Conservation (phyloP, 805 yeast genomes). For the Metschnikowia orientalis region DNA sequence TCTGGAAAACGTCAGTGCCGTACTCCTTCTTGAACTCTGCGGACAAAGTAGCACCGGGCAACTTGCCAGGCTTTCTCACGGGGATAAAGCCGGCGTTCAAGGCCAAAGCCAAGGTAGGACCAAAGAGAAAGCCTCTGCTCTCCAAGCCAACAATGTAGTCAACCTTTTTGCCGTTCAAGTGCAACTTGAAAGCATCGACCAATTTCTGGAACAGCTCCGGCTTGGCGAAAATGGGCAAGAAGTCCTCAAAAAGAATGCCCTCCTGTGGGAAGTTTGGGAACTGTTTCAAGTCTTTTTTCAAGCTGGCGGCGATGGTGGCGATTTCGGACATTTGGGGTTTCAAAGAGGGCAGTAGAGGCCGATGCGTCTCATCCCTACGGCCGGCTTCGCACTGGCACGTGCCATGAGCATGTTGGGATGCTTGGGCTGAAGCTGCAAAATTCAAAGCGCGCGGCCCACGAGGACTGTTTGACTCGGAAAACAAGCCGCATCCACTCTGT, state of each 20-base stretch:
- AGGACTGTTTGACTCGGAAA: too few relatives aligned
- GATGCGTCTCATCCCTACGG: too few relatives aligned
- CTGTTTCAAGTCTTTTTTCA: slow-evolving; percentile 45
- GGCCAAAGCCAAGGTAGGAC: slow-evolving; percentile 90
- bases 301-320: slow-evolving; percentile 32
- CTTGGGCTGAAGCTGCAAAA: too few relatives aligned
- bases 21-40: slow-evolving; percentile 87
- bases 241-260: slow-evolving; percentile 94
- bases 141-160: slow-evolving; percentile 93
- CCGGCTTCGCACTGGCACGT: too few relatives aligned
- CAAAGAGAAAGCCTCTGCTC: slow-evolving; percentile 94
- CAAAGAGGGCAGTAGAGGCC: too few relatives aligned
- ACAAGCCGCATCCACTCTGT: too few relatives aligned
- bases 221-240: slow-evolving; percentile 84
- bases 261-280: slow-evolving; percentile 92
- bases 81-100: slow-evolving; percentile 90
- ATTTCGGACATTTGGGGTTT: slow-evolving; percentile 20
- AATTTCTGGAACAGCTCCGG: slow-evolving; percentile 80
- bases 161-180: slow-evolving; percentile 61
- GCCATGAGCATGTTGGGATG: too few relatives aligned
- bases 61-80: slow-evolving; percentile 90
- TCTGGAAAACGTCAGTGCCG: slow-evolving; percentile 84
- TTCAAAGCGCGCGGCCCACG: too few relatives aligned
- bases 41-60: slow-evolving; percentile 76
- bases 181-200: slow-evolving; percentile 73